Evolutionary conservation across 192 early-diverging fungal genomes (phyloP), one percentile per base, ranked within the genome.

Genomic region (Gaertneriomyces sp.): DNA sequence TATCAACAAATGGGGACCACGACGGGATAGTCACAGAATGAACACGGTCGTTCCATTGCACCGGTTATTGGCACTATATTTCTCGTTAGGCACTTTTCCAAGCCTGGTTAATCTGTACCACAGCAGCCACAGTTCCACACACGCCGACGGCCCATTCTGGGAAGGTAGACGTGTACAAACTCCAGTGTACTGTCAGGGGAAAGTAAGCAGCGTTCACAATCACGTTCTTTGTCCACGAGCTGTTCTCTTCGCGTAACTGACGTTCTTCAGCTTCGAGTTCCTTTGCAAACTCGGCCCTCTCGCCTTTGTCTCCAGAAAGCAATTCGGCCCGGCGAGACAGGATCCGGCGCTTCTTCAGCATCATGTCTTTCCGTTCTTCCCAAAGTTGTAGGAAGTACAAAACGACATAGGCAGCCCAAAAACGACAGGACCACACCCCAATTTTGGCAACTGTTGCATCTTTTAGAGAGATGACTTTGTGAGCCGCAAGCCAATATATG

Each of bases 391-490:
- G 82, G 77, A 94, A 96, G 76, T 98, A 91, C 62, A 98, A 73
- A 9, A 90, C 80, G 0, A 95, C 93, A 80, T 94, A 96, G 19
- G 79, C 81, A 0, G 94, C 96, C 96, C 96, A 98, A 87, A 94
- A 94, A 39, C 96, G 82, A 69, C 96, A 98, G 55, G 85, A 88
- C 96, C 96, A 98, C 62, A 94, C 89, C 19, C 89, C 89, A 54
- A 94, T 82, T 42, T 77, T 74, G 66, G 93, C 90, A 41, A 88
- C 85, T 20, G 84, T 84, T 40, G 81, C 79, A 45, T 89, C 86
- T 7, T 87, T 77, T 53, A 95, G 73, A 17, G 86, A 80, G 51
- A 96, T 86, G 16, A 96, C 80, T 51, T 90, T 81, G 66, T 98
- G 92, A 20, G 86, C 81, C 6, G 85, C 91, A 54, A 98, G 81